A percentile compares a stretch with the other conserved stretches of the same genome.
Conservation (phyloP, 768 basidiomycete species). For the Boletus subcaerulescens region DNA sequence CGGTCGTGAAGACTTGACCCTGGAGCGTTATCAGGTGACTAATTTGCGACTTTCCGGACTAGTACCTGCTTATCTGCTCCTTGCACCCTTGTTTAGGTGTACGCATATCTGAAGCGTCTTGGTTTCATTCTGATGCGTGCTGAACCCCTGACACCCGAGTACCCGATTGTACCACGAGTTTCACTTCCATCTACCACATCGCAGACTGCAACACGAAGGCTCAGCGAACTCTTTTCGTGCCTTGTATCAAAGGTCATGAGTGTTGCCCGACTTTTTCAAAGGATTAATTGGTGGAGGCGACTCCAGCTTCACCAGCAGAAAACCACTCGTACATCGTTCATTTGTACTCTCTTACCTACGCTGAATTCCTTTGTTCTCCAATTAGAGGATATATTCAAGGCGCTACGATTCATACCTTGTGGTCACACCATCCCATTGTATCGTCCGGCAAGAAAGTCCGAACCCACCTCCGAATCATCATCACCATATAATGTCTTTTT, state of each 20-base stretch:
- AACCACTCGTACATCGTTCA: conserved; percentile 45
- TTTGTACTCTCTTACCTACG: not conserved
- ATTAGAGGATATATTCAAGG: conserved; percentile 64
- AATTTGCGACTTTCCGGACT: conserved; percentile 6
- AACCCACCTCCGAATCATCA: not conserved
- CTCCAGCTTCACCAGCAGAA: conserved; percentile 50
- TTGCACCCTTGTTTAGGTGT: conserved; percentile 59
- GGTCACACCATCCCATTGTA: conserved; percentile 53
- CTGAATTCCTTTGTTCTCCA: not conserved
- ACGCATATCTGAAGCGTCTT: conserved; percentile 85
- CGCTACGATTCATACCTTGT: conserved; percentile 69
- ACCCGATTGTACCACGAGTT: conserved; percentile 46
- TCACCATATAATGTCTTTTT: conserved; percentile 73
- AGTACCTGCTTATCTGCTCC: not conserved
- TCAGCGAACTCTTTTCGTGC: conserved; percentile 13
- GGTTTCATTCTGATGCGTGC: conserved; percentile 89
- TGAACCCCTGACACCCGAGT: conserved; percentile 51
- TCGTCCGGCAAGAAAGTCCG: conserved; percentile 10
- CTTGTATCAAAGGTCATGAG: conserved; percentile 4
- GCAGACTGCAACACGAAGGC: not conserved
- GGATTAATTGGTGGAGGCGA: conserved; percentile 65
- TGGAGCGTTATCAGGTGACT: conserved; percentile 84
- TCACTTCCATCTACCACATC: conserved; percentile 6
- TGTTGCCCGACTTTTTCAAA: conserved; percentile 1
- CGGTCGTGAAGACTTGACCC: conserved; percentile 67